Conservation (phyloP, 1,139 yeast species). For the Chernovozyma sophiae-reginae region DNA sequence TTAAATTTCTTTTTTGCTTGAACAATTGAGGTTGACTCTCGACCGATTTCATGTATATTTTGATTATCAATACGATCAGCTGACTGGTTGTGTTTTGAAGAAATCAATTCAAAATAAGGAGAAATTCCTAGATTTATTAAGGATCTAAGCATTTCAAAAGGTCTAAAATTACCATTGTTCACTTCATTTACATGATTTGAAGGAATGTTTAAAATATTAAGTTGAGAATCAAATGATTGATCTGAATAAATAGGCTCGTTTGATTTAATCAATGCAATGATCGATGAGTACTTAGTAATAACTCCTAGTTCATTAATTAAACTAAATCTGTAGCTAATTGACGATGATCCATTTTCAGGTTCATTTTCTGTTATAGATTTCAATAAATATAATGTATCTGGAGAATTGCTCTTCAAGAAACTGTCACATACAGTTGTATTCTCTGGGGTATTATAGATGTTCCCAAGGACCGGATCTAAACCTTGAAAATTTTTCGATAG, state of each 20-base stretch:
- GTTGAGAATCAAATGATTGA: conserved; percentile 32
- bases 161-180: conserved; percentile 12
- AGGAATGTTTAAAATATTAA: conserved; percentile 36
- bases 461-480: background rate
- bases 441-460: conserved; percentile 1
- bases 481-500: conserved; percentile 1
- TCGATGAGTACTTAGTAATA: conserved; percentile 9
- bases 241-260: conserved; percentile 27
- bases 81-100: conserved; percentile 4
- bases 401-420: conserved; percentile 12
- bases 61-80: background rate
- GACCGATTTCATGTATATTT: background rate
- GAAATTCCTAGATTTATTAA: conserved; percentile 46
- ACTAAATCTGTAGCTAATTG: background rate
- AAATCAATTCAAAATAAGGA: conserved; percentile 35
- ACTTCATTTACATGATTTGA: conserved; percentile 13
- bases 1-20: conserved; percentile 59
- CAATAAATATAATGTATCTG: conserved; percentile 15
- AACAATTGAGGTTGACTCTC: conserved; percentile 23
- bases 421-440: background rate
- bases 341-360: background rate
- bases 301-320: conserved; percentile 9
- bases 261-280: conserved; percentile 43
- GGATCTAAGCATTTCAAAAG: conserved; percentile 53
- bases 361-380: conserved; percentile 4